These are phyloP conservation scores for Pelargonium fulgidum DNA, from an alignment of 441 rosid genomes.

Conservation along the genomic window DNA sequence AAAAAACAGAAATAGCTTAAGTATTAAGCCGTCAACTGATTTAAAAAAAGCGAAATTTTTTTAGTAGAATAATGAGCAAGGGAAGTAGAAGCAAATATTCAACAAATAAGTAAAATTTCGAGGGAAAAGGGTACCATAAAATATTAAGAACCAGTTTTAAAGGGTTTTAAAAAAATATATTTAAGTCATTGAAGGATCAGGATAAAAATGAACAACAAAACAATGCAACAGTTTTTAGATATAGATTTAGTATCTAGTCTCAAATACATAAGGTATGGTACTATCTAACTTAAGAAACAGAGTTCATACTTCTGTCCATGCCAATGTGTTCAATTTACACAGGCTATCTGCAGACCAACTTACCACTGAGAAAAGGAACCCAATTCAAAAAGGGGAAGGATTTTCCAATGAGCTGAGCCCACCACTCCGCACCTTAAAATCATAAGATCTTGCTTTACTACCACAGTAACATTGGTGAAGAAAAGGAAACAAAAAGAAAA, in stretches of 20 bases:
- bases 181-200: no score
- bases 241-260: background rate
- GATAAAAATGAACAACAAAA: background rate
- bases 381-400: conserved; percentile 71
- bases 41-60: background rate
- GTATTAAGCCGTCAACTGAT: no score
- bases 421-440: conserved; percentile 82
- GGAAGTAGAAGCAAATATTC: no score
- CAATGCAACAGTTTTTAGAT: background rate
- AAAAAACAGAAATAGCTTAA: no score
- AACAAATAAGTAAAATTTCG: background rate
- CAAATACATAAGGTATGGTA: background rate
- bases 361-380: conserved; percentile 75
- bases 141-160: no score
- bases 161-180: no score
- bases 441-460: conserved; percentile 10
- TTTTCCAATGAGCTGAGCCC: conserved; percentile 60
- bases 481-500: conserved; percentile 8
- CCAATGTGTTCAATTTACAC: background rate
- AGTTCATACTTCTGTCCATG: background rate
- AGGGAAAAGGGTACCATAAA: background rate
- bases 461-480: conserved; percentile 4
- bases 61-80: no score
- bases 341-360: conserved; percentile 12
- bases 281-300: background rate